Conservation (phyloP, 495 filamentous ascomycete species). For the Trichoderma reesei region DNA sequence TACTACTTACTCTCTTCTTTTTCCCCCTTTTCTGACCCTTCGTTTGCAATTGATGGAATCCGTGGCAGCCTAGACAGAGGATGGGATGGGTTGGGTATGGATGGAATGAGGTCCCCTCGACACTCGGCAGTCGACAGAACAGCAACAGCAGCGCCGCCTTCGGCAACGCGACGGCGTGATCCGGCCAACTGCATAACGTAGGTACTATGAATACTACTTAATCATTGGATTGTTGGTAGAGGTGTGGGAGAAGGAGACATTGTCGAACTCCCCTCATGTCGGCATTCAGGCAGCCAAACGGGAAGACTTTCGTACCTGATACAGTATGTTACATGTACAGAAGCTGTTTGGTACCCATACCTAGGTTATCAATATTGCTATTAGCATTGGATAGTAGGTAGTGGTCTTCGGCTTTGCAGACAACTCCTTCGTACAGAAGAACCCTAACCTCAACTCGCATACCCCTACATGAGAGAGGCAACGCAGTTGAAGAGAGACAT, state of each 20-base stretch:
- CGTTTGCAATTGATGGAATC: background rate
- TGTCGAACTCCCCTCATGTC: too few relatives aligned
- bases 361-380: background rate
- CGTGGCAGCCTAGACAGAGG: too few relatives aligned
- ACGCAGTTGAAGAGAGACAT: background rate
- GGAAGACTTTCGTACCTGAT: background rate
- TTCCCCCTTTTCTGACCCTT: background rate
- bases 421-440: too few relatives aligned
- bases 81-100: too few relatives aligned
- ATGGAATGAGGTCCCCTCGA: too few relatives aligned
- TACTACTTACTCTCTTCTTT: background rate
- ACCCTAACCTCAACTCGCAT: too few relatives aligned
- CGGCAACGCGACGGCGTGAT: too few relatives aligned
- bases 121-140: too few relatives aligned
- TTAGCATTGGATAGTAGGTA: too few relatives aligned
- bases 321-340: background rate
- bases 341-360: background rate
- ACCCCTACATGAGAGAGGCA: background rate
- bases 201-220: background rate
- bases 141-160: too few relatives aligned
- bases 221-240: background rate
- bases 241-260: background rate
- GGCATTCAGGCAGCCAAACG: background rate
- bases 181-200: too few relatives aligned
- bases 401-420: too few relatives aligned